A percentile compares a stretch with the other conserved stretches of the same genome.
Conservation (phyloP, 176 grass and related monocot species). For the Phyllostachys edulis region DNA sequence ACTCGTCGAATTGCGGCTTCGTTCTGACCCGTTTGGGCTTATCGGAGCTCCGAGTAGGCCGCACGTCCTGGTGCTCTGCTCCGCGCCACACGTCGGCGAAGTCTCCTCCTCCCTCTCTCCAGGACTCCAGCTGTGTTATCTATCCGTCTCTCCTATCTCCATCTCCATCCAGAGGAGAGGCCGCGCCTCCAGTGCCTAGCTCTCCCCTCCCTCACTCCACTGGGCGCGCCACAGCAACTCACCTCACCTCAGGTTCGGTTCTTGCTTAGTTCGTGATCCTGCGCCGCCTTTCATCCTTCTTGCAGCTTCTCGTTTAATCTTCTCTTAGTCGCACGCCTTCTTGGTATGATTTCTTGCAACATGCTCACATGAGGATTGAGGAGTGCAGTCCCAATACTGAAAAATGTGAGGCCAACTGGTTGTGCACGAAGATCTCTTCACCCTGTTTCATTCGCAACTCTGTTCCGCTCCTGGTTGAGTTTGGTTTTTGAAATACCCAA, state of each 20-base stretch:
- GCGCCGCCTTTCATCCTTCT: background rate
- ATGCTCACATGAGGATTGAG: background rate
- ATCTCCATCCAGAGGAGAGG: background rate
- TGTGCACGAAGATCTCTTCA: background rate
- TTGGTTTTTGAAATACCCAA: background rate
- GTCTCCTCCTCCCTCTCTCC: background rate
- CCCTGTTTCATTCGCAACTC: background rate
- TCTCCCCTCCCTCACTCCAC: background rate
- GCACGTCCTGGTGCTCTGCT: background rate
- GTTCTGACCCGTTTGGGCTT: background rate
- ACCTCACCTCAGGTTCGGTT: conserved; percentile 8
- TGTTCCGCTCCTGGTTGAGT: background rate
- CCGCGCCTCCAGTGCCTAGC: background rate
- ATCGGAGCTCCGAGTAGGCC: background rate
- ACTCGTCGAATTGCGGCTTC: background rate
- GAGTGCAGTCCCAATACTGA: background rate
- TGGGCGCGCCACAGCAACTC: background rate
- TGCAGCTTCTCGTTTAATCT: too few relatives aligned
- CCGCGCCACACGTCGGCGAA: conserved; percentile 24
- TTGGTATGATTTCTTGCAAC: background rate
- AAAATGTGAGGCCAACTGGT: background rate
- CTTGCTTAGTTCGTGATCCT: background rate
- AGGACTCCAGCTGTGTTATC: background rate
- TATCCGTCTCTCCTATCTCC: conserved; percentile 18
- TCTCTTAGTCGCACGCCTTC: background rate